These are phyloP conservation scores for Ascochyta rabiei DNA, from an alignment of 2,329 filamentous ascomycete genomes.

Conservation along the genomic window DNA sequence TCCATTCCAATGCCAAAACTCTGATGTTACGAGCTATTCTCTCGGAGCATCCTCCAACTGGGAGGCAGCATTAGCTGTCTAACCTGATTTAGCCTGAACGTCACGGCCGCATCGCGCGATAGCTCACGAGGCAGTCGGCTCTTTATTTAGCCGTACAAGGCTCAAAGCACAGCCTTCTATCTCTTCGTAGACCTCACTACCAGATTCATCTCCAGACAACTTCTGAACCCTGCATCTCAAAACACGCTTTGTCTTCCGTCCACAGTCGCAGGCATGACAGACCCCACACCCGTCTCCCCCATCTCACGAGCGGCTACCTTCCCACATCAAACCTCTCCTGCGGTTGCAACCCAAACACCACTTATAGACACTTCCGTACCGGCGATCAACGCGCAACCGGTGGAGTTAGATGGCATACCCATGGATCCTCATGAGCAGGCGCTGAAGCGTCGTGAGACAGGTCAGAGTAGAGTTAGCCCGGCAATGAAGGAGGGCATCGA, in stretches of 20 bases:
- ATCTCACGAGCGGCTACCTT: slow-evolving; percentile 28
- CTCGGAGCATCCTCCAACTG: not conserved
- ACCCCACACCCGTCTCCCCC: slow-evolving; percentile 29
- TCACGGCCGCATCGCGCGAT: slow-evolving; percentile 18
- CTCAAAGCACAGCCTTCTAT: not conserved
- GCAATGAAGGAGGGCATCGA: slow-evolving; percentile 39
- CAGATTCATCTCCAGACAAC: not conserved
- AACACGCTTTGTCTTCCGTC: not conserved
- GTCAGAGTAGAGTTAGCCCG: slow-evolving; percentile 20
- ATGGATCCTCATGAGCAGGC: slow-evolving; percentile 36
- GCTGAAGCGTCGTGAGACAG: slow-evolving; percentile 26
- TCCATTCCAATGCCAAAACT: too few species aligned
- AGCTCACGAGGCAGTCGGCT: slow-evolving; percentile 22
- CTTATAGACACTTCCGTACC: slow-evolving; percentile 48
- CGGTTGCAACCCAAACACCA: slow-evolving; percentile 34
- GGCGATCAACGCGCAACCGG: slow-evolving; percentile 51
- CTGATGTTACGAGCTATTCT: not conserved
- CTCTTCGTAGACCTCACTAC: not conserved
- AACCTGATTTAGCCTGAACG: slow-evolving; percentile 18
- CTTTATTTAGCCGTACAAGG: slow-evolving; percentile 18
- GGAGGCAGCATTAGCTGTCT: not conserved
- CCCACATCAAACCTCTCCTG: slow-evolving; percentile 33
- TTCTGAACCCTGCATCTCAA: not conserved
- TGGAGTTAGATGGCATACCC: slow-evolving; percentile 51
- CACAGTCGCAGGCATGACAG: slow-evolving; percentile 11